phyloP scores from a whole-genome alignment of 23 red algal genomes.

The Agarophyton chilense region DNA sequence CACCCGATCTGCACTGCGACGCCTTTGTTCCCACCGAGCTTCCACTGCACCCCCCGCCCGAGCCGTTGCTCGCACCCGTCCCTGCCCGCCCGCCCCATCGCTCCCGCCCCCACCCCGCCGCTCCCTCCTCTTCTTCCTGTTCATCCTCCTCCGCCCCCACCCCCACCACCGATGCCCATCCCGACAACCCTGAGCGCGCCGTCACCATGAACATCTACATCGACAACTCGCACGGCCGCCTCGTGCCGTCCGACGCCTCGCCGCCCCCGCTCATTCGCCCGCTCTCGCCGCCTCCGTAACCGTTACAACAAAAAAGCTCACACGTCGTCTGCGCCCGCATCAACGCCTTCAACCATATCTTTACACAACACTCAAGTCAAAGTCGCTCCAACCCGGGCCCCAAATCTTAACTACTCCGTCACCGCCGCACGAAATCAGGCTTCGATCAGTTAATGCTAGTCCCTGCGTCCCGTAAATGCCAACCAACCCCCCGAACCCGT shows the following conservation, averaged over 20 bases:
- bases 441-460: slow-evolving; percentile 70
- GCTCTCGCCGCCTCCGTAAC: not conserved
- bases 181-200: no score
- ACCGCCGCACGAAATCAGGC: slow-evolving; percentile 73
- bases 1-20: not conserved
- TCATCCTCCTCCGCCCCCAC: no score
- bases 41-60: not conserved
- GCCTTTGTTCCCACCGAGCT: not conserved
- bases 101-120: not conserved
- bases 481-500: slow-evolving; percentile 76
- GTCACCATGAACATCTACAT: slow-evolving; percentile 40
- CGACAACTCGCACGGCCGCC: slow-evolving; percentile 20
- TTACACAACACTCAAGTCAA: slow-evolving; percentile 67
- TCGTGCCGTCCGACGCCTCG: not conserved
- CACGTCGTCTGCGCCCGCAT: not conserved
- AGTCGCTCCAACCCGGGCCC: slow-evolving; percentile 77
- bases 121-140: no score
- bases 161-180: no score
- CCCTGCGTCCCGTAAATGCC: slow-evolving; percentile 71
- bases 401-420: slow-evolving; percentile 84
- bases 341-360: not conserved
- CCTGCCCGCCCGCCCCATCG: not conserved
- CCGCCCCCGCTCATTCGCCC: slow-evolving; percentile 1
- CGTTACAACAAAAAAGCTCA: no score
- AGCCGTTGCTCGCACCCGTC: not conserved